Evolutionary conservation across 2,329 filamentous ascomycete genomes (phyloP).

Genomic region (Calonectria naviculata): DNA sequence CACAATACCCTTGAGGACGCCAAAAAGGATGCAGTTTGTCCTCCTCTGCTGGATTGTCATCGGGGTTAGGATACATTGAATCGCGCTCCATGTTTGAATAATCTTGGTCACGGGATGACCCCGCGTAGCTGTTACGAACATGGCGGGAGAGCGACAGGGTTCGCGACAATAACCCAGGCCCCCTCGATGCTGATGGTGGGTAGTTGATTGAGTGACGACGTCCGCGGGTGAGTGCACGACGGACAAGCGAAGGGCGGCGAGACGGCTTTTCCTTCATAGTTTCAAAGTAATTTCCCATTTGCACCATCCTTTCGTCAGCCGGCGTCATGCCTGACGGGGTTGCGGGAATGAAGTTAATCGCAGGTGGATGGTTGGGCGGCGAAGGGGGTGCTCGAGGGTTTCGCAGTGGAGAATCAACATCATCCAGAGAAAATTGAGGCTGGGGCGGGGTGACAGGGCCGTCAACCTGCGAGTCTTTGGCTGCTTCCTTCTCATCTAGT

Average conservation of each 20-base stretch:
- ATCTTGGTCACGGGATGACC: constrained; percentile 37
- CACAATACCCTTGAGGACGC: constrained; percentile 63
- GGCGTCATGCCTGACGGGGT: constrained; percentile 71
- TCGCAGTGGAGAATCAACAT: constrained; percentile 70
- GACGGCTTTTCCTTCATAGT: constrained; percentile 57
- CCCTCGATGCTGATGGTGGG: constrained; percentile 51
- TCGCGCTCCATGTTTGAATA: constrained; percentile 42
- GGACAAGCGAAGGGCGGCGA: constrained; percentile 62
- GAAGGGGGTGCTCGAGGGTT: constrained; percentile 71
- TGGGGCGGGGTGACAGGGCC: constrained; percentile 65
- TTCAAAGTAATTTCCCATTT: constrained; percentile 66
- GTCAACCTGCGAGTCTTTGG: constrained; percentile 51
- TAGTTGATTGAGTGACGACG: constrained; percentile 57
- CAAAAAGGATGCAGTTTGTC: constrained; percentile 70
- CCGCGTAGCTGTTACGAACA: constrained; percentile 45
- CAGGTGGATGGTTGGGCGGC: constrained; percentile 55
- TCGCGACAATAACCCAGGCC: constrained; percentile 58
- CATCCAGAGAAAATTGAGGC: constrained; percentile 58
- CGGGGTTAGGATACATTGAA: constrained; percentile 53
- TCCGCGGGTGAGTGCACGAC: constrained; percentile 63
- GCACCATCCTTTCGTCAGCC: constrained; percentile 60
- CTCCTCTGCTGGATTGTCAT: constrained; percentile 61
- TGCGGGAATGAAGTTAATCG: constrained; percentile 71
- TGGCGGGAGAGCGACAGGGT: constrained; percentile 65
- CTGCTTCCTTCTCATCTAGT: constrained; percentile 47